These are phyloP conservation scores for Pinus albicaulis DNA, from an alignment of 75 land plant genomes.

Conservation along the genomic window DNA sequence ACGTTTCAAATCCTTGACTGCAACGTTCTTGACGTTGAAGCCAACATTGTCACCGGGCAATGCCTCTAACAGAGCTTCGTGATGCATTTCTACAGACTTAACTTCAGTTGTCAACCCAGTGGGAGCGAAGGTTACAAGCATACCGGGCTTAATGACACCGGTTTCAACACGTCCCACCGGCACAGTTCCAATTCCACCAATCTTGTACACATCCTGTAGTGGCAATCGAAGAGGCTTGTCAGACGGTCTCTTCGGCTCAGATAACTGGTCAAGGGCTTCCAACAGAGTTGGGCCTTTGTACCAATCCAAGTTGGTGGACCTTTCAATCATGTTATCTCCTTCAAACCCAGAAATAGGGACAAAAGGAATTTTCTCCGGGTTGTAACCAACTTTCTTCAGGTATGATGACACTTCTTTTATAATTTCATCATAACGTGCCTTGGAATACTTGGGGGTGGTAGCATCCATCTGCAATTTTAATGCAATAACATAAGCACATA, in stretches of 20 bases:
- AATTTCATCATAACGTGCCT: conserved; percentile 62
- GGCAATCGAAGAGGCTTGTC: conserved; percentile 57
- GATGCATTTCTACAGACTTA: conserved; percentile 62
- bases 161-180: conserved; percentile 54
- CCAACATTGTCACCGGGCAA: conserved; percentile 58
- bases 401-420: conserved; percentile 60
- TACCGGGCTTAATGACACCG: conserved; percentile 48
- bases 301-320: conserved; percentile 50
- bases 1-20: conserved; percentile 68
- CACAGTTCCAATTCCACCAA: conserved; percentile 57
- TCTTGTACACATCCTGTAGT: conserved; percentile 60
- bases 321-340: conserved; percentile 61
- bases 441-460: conserved; percentile 62
- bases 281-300: conserved; percentile 52
- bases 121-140: conserved; percentile 46
- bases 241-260: conserved; percentile 49
- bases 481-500: not conserved
- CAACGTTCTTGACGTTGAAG: conserved; percentile 70
- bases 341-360: conserved; percentile 63
- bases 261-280: conserved; percentile 41
- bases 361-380: conserved; percentile 55
- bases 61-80: conserved; percentile 50
- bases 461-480: conserved; percentile 46
- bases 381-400: conserved; percentile 62
- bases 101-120: conserved; percentile 52